Percentiles rank a stretch among this genome's conserved stretches.
phyloP scores from a whole-genome alignment of 257 asterid genomes.

The Scutellaria baicalensis region DNA sequence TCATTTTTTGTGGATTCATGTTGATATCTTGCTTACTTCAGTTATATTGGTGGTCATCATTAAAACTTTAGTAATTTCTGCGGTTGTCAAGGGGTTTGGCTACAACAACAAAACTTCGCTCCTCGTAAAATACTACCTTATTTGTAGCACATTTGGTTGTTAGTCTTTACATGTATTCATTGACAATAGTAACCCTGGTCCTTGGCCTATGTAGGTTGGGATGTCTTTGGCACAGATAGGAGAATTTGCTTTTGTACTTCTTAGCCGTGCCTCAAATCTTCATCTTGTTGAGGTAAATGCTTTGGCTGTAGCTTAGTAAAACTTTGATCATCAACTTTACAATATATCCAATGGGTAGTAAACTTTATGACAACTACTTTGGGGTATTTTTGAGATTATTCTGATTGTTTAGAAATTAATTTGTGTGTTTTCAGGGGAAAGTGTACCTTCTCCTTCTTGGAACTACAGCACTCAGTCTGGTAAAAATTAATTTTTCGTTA shows the following conservation, averaged over 20 bases:
- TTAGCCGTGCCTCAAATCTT: conserved; percentile 98
- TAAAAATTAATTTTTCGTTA: background rate
- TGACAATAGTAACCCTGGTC: conserved; percentile 10
- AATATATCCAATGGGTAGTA: background rate
- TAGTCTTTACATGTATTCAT: conserved; percentile 7
- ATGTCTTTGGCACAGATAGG: conserved; percentile 99
- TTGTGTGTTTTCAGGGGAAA: conserved; percentile 59
- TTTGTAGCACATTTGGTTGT: background rate
- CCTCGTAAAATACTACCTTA: conserved; percentile 51
- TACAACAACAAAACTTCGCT: conserved; percentile 92
- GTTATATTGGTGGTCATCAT: conserved; percentile 85
- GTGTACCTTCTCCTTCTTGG: conserved; percentile 93
- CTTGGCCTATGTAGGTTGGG: conserved; percentile 57
- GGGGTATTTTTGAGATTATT: background rate
- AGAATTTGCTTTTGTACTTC: conserved; percentile 95
- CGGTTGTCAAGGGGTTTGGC: conserved; percentile 93
- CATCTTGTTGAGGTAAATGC: conserved; percentile 93
- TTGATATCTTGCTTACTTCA: conserved; percentile 94
- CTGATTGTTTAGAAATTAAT: background rate
- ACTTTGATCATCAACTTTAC: conserved; percentile 1
- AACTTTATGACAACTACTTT: background rate
- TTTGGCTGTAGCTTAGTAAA: background rate
- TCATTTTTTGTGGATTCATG: conserved; percentile 97
- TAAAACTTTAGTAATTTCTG: conserved; percentile 73
- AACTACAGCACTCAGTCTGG: conserved; percentile 92